Percentiles rank a stretch among this genome's conserved stretches.
These are phyloP conservation scores for Solanum pimpinellifolium DNA, from an alignment of 257 asterid genomes.

Conservation along the genomic window DNA sequence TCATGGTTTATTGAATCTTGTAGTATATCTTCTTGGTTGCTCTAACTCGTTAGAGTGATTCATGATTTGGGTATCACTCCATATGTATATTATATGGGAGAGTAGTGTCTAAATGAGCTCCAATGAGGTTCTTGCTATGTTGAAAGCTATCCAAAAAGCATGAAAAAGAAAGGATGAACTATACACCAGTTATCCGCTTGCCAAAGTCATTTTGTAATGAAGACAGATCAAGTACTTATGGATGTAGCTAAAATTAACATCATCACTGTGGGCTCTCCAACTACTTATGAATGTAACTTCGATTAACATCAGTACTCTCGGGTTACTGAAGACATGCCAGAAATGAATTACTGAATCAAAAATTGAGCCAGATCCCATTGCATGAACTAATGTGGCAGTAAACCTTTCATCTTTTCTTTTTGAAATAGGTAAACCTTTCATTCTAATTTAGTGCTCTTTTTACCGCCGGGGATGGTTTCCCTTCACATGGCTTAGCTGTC, in stretches of 20 bases:
- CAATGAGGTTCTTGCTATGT: background rate
- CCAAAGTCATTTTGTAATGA: background rate
- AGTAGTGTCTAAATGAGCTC: background rate
- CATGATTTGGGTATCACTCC: background rate
- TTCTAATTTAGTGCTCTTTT: background rate
- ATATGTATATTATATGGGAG: background rate
- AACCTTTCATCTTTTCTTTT: background rate
- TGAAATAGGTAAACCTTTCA: background rate
- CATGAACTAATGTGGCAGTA: background rate
- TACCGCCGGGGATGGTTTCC: background rate
- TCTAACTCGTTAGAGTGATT: background rate
- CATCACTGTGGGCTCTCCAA: background rate
- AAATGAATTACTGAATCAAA: background rate
- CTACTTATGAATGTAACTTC: background rate
- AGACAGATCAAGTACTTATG: background rate
- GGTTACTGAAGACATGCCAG: background rate
- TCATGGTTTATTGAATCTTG: background rate
- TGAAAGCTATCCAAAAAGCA: background rate
- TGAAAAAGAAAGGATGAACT: background rate
- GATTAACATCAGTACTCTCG: background rate
- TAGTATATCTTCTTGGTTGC: background rate
- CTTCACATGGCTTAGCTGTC: background rate
- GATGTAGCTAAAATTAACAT: background rate
- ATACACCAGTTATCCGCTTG: background rate
- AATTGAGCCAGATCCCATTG: background rate